Evolutionary conservation across 306 rosid genomes (phyloP).

Genomic region (Mimosa pudica): DNA sequence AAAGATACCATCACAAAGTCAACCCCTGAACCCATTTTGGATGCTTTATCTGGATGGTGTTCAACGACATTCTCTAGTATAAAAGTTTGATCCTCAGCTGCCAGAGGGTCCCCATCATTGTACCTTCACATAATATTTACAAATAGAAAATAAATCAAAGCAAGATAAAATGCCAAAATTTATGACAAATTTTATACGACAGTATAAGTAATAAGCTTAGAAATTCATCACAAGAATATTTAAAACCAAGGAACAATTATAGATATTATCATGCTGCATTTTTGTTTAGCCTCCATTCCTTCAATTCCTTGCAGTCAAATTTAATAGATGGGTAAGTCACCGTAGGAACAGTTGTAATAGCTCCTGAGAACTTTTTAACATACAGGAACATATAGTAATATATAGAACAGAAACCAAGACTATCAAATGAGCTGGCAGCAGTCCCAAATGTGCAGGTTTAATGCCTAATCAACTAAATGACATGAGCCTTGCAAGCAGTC

Average conservation of each 20-base stretch:
- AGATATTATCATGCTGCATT: slow-evolving; percentile 10
- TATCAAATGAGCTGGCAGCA: slow-evolving; percentile 20
- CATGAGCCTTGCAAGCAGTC: slow-evolving; percentile 24
- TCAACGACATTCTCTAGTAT: slow-evolving; percentile 72
- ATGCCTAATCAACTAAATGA: slow-evolving; percentile 29
- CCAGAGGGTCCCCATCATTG: slow-evolving; percentile 82
- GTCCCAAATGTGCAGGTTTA: slow-evolving; percentile 28
- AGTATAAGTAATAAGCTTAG: background rate
- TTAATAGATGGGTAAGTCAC: slow-evolving; percentile 7
- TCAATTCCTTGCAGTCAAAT: background rate
- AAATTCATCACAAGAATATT: background rate
- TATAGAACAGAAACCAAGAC: slow-evolving; percentile 17
- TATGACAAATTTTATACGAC: slow-evolving; percentile 4
- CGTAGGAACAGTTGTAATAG: slow-evolving; percentile 21
- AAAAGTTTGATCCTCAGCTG: slow-evolving; percentile 67
- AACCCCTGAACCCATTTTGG: slow-evolving; percentile 84
- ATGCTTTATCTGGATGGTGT: slow-evolving; percentile 84
- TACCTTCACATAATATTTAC: slow-evolving; percentile 54
- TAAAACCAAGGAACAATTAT: slow-evolving; percentile 2
- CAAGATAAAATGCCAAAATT: slow-evolving; percentile 7
- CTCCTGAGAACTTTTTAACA: slow-evolving; percentile 6
- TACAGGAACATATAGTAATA: slow-evolving; percentile 6
- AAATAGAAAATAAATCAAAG: slow-evolving; percentile 31
- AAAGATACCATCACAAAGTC: slow-evolving; percentile 75
- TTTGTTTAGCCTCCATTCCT: background rate